Base-by-base conservation (phyloP, 2,329 filamentous ascomycete genomes). In the Alternaria sp. region DNA sequence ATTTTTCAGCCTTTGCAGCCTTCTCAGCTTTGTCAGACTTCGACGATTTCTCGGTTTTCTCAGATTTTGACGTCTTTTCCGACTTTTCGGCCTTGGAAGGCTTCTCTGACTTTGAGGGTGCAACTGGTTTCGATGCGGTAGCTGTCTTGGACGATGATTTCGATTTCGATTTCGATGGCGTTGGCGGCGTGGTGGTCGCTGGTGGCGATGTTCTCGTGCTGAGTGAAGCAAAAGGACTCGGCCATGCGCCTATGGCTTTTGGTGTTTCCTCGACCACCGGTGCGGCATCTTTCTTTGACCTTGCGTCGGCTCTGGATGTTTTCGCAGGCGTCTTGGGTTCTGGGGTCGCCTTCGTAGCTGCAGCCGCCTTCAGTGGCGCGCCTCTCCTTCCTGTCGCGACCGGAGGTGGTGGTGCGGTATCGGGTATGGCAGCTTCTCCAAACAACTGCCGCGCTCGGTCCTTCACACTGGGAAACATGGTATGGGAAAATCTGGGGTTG, bases 401-500 rank as follows among this genome's bases (percentile, higher is more conserved):
- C 27, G 62, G 62, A 34, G 58, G 58, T 3, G 59, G 54, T 43
- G 62, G 54, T 27, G 59, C 32, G 10, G 48, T 36, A 18, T 43
- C 54, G 10, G 62, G 50, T 20, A 58, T 25, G 8, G 54, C 59
- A 25, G 50, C 41, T 18, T 62, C 59, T 14, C 51, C 54, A 41
- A 64, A 58, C 22, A 64, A 30, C 46, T 65, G 63, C 43, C 57
- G 59, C 38, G 57, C 63, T 62, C 67, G 57, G 57, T 70, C 65
- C 57, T 68, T 70, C 18, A 69, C 67, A 52, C 67, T 67, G 58
- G 65, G 60, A 56, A 68, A 69, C 66, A 69, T 69, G 27, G 59
- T 62, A 59, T 59, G 50, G 40, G 30, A 38, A 40, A 12, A 34
- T 28, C 34, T 32, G 54, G 41, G 43, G 28, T 57, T 27, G 36